Evolutionary conservation across 2,329 filamentous ascomycete species (phyloP).

Genomic region (Achaetomium macrosporum): DNA sequence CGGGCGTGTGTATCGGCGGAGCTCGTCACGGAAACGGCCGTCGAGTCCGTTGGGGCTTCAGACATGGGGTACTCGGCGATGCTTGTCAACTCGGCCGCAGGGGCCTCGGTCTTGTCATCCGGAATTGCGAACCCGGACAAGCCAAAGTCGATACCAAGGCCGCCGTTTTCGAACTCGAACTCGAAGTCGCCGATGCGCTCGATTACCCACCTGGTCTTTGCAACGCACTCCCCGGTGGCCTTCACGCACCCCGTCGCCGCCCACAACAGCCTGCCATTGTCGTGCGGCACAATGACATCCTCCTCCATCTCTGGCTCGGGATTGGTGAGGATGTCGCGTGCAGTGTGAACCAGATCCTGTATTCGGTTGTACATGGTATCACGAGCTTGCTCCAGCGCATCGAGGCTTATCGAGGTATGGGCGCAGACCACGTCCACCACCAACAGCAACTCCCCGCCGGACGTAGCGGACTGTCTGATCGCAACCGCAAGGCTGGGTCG

Average conservation of each 20-base stretch:
- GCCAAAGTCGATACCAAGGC: slow-evolving; percentile 54
- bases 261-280: slow-evolving; percentile 67
- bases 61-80: slow-evolving; percentile 35
- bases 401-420: slow-evolving; percentile 64
- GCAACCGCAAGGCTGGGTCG: slow-evolving; percentile 75
- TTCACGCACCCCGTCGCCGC: slow-evolving; percentile 85
- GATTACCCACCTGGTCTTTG: slow-evolving; percentile 77
- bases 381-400: slow-evolving; percentile 62
- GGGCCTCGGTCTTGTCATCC: slow-evolving; percentile 29
- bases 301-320: slow-evolving; percentile 61
- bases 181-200: slow-evolving; percentile 90
- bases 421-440: slow-evolving; percentile 78
- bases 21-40: slow-evolving; percentile 29
- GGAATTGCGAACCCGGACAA: slow-evolving; percentile 44
- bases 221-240: slow-evolving; percentile 84
- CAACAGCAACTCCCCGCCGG: slow-evolving; percentile 71
- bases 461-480: slow-evolving; percentile 75
- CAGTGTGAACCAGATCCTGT: slow-evolving; percentile 72
- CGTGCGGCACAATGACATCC: slow-evolving; percentile 72
- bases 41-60: slow-evolving; percentile 28
- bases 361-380: slow-evolving; percentile 74
- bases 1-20: slow-evolving; percentile 34
- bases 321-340: slow-evolving; percentile 69
- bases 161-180: slow-evolving; percentile 60
- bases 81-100: slow-evolving; percentile 32